A percentile compares a stretch with the other conserved stretches of the same genome.
phyloP scores from a whole-genome alignment of 345 rosid genomes.

The Gossypium ekmanianum region DNA sequence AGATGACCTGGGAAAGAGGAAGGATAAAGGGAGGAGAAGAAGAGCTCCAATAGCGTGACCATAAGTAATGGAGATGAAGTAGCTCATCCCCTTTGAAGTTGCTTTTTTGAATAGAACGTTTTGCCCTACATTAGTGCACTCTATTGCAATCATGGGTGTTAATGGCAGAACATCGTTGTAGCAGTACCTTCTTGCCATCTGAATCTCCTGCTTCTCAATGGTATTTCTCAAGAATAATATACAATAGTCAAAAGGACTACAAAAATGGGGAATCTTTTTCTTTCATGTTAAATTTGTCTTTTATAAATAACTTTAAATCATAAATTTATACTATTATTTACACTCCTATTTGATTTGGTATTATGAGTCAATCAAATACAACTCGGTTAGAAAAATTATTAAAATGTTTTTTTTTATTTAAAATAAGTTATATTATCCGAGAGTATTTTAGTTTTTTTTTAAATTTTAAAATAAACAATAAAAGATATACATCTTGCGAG shows the following conservation, averaged over 20 bases:
- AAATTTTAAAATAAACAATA: no score
- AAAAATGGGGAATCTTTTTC: background rate
- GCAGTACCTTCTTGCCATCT: constrained; percentile 17
- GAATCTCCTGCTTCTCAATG: background rate
- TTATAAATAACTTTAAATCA: no score
- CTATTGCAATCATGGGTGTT: constrained; percentile 27
- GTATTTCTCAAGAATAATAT: background rate
- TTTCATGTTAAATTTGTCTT: no score
- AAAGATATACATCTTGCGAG: no score
- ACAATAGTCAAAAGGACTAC: background rate
- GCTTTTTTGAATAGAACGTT: constrained; percentile 41
- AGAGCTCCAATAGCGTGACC: constrained; percentile 23
- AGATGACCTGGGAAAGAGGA: constrained; percentile 24
- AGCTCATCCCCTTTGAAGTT: constrained; percentile 32
- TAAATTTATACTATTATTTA: no score
- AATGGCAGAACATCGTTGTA: constrained; percentile 29
- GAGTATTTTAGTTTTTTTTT: no score
- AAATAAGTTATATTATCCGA: no score
- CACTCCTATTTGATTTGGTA: fast-evolving
- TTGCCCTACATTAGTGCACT: constrained; percentile 26
- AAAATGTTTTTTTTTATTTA: no score
- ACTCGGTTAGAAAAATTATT: no score
- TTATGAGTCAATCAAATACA: no score
- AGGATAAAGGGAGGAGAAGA: constrained; percentile 24
- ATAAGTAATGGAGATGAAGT: constrained; percentile 29